Conservation (phyloP, 148 eudicot species). For the Camellia sinensis region DNA sequence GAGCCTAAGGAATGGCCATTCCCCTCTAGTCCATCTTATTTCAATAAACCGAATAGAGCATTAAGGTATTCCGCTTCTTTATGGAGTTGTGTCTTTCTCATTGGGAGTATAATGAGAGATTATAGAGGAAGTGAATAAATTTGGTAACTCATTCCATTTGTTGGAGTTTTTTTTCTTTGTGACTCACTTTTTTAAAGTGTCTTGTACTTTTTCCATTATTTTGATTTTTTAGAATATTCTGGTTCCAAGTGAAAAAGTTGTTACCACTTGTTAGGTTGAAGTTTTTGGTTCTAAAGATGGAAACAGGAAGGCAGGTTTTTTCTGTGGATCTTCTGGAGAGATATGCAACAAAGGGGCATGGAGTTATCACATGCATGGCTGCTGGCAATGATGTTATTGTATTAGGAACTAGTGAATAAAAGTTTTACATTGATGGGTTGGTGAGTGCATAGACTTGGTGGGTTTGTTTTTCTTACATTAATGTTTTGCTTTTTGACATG, state of each 20-base stretch:
- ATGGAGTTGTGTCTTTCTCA: not conserved
- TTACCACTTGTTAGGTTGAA: slow-evolving; percentile 11
- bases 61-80: not conserved
- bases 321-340: slow-evolving; percentile 86
- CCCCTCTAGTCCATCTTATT: too few species aligned
- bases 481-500: too few species aligned
- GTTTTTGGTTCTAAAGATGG: slow-evolving; percentile 38
- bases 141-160: not conserved
- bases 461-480: too few species aligned
- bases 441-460: too few species aligned
- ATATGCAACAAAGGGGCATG: slow-evolving; percentile 81
- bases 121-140: not conserved
- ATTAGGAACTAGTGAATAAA: slow-evolving; percentile 84
- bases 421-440: too few species aligned
- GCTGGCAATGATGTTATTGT: slow-evolving; percentile 94
- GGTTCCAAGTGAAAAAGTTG: not conserved
- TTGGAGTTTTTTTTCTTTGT: not conserved
- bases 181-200: not conserved
- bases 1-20: too few species aligned
- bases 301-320: slow-evolving; percentile 60
- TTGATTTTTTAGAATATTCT: not conserved
- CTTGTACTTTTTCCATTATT: not conserved
- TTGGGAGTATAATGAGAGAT: not conserved
- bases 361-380: slow-evolving; percentile 88
- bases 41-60: too few species aligned